Evolutionary conservation across 805 yeast genomes (phyloP), one percentile per base, ranked within the genome.

Genomic region (Wickerhamiella sergipiensis): DNA sequence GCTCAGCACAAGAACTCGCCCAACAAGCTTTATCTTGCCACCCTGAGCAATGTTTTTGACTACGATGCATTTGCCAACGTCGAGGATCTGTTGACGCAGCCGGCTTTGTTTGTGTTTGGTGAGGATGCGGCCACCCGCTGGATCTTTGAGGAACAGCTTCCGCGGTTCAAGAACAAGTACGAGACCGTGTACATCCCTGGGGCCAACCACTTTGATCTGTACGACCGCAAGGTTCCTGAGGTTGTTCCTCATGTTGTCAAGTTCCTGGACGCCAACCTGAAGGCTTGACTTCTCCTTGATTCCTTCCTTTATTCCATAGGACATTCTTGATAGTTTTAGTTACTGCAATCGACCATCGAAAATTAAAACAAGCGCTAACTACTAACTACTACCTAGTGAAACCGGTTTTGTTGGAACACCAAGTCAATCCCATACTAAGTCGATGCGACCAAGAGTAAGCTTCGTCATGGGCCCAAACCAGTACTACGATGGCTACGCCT

Each of bases 61-160:
- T 54, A 23, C n/a, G 55, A 52, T 33, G 51, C 57, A 1, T 52
- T 29, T 26, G 23, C 38, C 43, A 22, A 33, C 5, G 49, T 46
- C 2, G 52, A 52, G 2, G 23, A 6, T 42, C 40, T 54, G 15
- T 26, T 50, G 19, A 50, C 54, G 3, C 55, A 44, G 43, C 58
- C 58, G 0, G 15, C 54, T 7, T 19, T 48, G 24, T 15, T 48
- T 8, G 42, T 55, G 6, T 52, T 39, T n/a, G 57, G 57, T 22
- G 17, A 19, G 12, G 22, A 46, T 12, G 50, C 47, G 3, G 47
- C 43, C 24, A 12, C 44, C 29, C 19, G 33, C 10, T 23, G 44
- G 36, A 31, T 10, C 33, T 7, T 15, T 22, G 45, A 46, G 17
- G 38, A 43, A 6, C 24, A 10, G 43, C 18, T 31, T 38, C 39